A percentile compares a stretch with the other conserved stretches of the same genome.
Evolutionary conservation across 345 rosid species (phyloP).

Genomic region (Gossypium mustelinum): DNA sequence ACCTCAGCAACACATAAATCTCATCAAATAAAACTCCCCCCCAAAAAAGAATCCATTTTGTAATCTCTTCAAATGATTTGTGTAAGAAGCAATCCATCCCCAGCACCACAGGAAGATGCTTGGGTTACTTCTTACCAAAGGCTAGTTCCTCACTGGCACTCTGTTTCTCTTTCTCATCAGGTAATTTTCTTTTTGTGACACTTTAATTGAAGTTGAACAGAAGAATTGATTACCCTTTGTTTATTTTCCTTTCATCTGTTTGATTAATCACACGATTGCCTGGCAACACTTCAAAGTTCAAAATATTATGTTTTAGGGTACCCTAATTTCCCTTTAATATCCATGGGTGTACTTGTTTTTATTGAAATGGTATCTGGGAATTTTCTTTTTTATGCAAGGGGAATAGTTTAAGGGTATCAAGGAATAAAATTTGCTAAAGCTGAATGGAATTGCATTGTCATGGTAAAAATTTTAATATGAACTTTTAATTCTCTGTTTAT

Average conservation of each 20-base stretch:
- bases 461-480: not conserved
- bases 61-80: constrained; percentile 24
- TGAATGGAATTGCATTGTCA: not conserved
- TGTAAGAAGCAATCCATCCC: constrained; percentile 11
- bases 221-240: not conserved
- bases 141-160: constrained; percentile 56
- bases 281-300: not conserved
- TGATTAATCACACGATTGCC: not conserved
- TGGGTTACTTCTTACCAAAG: constrained; percentile 51
- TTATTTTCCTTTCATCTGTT: not conserved
- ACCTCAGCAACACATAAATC: not conserved
- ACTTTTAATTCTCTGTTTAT: not conserved
- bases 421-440: constrained; percentile 2
- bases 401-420: not conserved
- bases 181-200: constrained; percentile 21
- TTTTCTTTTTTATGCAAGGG: not conserved
- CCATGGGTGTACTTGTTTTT: not conserved
- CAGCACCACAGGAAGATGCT: constrained; percentile 49
- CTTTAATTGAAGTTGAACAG: not conserved
- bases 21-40: not conserved
- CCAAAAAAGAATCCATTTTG: not conserved
- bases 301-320: not conserved
- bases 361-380: constrained; percentile 3
- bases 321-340: not conserved
- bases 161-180: constrained; percentile 46